Evolutionary conservation across 352 stramenopile genomes (phyloP), one percentile per base, ranked within the genome.

Genomic region (Thraustochytrium striatum): DNA sequence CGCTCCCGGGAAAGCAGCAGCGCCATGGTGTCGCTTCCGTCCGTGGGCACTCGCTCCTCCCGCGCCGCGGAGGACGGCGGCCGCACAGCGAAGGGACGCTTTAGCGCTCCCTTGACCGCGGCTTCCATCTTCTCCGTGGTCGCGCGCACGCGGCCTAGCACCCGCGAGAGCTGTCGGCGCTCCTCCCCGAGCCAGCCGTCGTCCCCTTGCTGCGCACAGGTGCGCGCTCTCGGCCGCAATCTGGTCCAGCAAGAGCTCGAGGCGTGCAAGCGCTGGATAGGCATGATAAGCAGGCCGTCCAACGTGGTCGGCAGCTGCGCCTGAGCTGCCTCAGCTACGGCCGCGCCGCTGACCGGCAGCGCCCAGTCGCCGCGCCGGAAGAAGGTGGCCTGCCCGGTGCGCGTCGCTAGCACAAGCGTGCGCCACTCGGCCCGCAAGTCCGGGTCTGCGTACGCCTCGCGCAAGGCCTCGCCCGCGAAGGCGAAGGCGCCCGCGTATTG

Each of bases 201-300:
- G 11, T 16, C 19, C 1, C 44, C 65, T 16, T 35, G 50, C 32
- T 75, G 13, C 25, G 36, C 19, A 7, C 35, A 52, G 2, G 38
- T 0, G 13, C 5, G 7, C 65, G 9, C n/a, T 25, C 0, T 75
- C 39, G 32, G 32, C 39, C 28, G 39, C 35, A 19, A 75, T 58
- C 30, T 75, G 30, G n/a, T 58, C 52, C 5, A 75, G 50, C 39
- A 75, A 21, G 7, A 75, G 39, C 47, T 75, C 65, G 25, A 61
- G 68, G 3, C 65, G 65, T 25, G 65, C 41, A 38, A 75, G 36
- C 65, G 65, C 30, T 75, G 65, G 21, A 75, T 75, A 30, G 65
- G 65, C 21, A 75, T 16, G 13, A 75, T 75, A 0, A 75, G 50
- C 3, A 70, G 32, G 35, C 44, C 52, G 36, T 7, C 28, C 0